A percentile compares a stretch with the other conserved stretches of the same genome.
These are phyloP conservation scores for Rosa multiflora DNA, from an alignment of 306 rosid genomes.

Conservation along the genomic window DNA sequence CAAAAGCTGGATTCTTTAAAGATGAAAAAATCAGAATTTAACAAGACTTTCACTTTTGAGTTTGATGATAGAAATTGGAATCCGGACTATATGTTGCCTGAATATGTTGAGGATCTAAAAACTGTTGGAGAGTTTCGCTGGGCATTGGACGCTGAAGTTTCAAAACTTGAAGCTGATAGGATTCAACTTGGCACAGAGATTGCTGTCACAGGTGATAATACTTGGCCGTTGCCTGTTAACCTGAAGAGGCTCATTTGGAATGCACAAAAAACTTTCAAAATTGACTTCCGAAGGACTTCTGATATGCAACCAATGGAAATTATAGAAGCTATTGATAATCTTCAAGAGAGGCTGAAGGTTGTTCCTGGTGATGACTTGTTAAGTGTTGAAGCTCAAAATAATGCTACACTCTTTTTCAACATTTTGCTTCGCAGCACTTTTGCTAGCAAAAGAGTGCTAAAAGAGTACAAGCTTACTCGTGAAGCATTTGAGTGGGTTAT, in stretches of 20 bases:
- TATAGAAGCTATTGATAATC: conserved; percentile 95
- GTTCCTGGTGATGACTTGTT: conserved; percentile 93
- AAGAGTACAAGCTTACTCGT: conserved; percentile 90
- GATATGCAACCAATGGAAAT: conserved; percentile 97
- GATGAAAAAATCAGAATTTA: conserved; percentile 88
- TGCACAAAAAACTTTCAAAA: conserved; percentile 94
- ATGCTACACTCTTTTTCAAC: conserved; percentile 84
- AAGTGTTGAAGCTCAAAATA: conserved; percentile 96
- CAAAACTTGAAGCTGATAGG: conserved; percentile 83
- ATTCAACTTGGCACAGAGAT: conserved; percentile 83
- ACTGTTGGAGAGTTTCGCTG: conserved; percentile 87
- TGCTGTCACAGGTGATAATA: conserved; percentile 77
- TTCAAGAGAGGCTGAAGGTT: conserved; percentile 90
- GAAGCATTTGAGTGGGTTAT: conserved; percentile 98
- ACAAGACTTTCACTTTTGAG: conserved; percentile 71
- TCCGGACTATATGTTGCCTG: conserved; percentile 89
- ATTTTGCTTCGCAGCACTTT: conserved; percentile 93
- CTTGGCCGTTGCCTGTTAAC: conserved; percentile 94
- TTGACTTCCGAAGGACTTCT: conserved; percentile 89
- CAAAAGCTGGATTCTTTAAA: conserved; percentile 94
- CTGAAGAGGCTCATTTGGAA: conserved; percentile 96
- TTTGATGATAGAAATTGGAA: conserved; percentile 92
- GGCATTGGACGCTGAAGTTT: conserved; percentile 91
- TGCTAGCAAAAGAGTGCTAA: conserved; percentile 91
- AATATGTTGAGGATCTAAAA: conserved; percentile 90